Base-by-base conservation (phyloP, 345 rosid species). In the Brassica carinata region DNA sequence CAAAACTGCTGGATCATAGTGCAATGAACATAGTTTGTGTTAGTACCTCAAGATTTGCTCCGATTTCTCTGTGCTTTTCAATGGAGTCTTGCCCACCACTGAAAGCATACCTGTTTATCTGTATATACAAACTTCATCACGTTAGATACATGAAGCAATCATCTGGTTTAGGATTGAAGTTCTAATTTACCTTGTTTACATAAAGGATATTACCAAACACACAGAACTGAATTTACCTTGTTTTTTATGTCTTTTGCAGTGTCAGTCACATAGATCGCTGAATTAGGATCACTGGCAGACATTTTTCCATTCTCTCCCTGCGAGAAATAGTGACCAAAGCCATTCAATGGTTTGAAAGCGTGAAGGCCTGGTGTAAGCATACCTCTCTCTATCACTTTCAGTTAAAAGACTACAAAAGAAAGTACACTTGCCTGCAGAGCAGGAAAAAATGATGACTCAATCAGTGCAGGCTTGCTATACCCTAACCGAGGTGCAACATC, bases 281-380 rank as follows among this genome's bases (percentile, higher is more conserved):
- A 95, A 86, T 91, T 93, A 62, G 98, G 93, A 87, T 95, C 97
- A 85, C 96, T 93, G 45, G 99, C 98, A 13, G 98, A 93, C 99
- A 95, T 93, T 87, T 95, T 95, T 67, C 98, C 97, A 1, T 88
- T 87, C 74, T 95, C 99, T 66, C 98, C 99, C 98, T 93, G 94
- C 78, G 79, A 58, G 40, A 65, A 45, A 17, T 69, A 76, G 34
- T 30, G 33, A 71, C 8, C 23, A 64, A 59, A 13, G 19, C 7
- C 7, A 30, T 7, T 80, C 38, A 76, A 27, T 65, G 17, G 53
- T 45, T 58, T 19, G 15, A 15, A 78, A 45, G 67, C 17, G 57
- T n/a, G 59, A 67, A 19, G 2, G n/a, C 6, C 0, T 40, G 3
- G 58, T 73, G 63, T 23, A 79, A 61, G 29, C 3, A 62, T 1